These are phyloP conservation scores for Syzygium syzygioides DNA, from an alignment of 441 rosid species.

Conservation along the genomic window DNA sequence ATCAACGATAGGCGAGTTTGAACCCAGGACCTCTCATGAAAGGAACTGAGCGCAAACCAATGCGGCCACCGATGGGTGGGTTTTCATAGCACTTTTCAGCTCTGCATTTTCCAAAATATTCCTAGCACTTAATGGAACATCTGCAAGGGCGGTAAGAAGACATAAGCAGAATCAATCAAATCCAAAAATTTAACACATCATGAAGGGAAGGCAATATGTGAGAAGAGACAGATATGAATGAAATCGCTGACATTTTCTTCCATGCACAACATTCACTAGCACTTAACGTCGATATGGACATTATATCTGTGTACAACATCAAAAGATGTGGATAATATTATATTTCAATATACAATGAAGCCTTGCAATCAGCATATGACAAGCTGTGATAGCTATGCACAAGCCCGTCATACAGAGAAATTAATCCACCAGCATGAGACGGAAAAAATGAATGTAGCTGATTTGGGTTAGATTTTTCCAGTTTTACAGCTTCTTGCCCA, in stretches of 20 bases:
- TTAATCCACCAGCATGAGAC: not conserved
- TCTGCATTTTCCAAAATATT: constrained; percentile 83
- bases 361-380: not conserved
- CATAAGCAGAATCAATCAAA: not conserved
- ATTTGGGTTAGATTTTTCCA: not conserved
- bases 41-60: no score
- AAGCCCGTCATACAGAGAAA: not conserved
- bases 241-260: not conserved
- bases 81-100: constrained; percentile 63
- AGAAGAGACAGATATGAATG: not conserved
- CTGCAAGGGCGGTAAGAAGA: constrained; percentile 21
- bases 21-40: no score
- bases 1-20: no score
- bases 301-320: not conserved
- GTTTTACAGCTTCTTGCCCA: not conserved
- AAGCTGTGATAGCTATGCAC: not conserved
- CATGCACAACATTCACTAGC: not conserved
- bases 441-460: not conserved
- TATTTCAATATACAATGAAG: not conserved
- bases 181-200: not conserved
- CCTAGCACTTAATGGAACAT: constrained; percentile 70
- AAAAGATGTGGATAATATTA: not conserved
- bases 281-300: not conserved
- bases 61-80: no score
- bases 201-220: not conserved